These are phyloP conservation scores for Kwoniella heveanensis DNA, from an alignment of 768 basidiomycete species.

Conservation along the genomic window DNA sequence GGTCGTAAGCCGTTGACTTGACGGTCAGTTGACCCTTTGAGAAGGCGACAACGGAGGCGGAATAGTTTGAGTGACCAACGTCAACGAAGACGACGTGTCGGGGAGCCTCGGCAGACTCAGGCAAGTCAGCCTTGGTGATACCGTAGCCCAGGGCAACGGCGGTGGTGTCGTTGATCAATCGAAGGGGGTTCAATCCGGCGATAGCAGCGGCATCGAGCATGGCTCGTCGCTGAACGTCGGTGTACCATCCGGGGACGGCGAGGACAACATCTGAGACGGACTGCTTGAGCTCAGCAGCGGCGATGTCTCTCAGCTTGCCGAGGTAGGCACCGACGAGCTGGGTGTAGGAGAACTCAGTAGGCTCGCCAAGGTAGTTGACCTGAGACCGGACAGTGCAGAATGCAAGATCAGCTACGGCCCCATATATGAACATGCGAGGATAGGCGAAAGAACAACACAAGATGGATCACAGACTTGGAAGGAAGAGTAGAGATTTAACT, in stretches of 20 bases:
- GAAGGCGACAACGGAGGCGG: constrained; percentile 85
- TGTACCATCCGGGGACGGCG: constrained; percentile 95
- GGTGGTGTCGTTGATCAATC: constrained; percentile 95
- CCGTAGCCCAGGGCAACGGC: constrained; percentile 96
- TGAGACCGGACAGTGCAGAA: constrained; percentile 65
- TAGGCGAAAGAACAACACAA: too few relatives aligned
- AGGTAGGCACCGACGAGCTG: constrained; percentile 91
- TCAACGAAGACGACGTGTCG: constrained; percentile 92
- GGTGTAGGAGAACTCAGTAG: constrained; percentile 74
- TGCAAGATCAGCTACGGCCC: not conserved
- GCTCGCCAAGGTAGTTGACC: constrained; percentile 88
- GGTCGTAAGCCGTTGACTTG: constrained; percentile 86
- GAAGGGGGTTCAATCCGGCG: constrained; percentile 84
- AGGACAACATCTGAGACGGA: constrained; percentile 89
- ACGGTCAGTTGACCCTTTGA: constrained; percentile 88
- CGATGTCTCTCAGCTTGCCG: constrained; percentile 84
- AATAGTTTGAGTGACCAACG: constrained; percentile 88
- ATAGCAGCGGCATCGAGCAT: constrained; percentile 85
- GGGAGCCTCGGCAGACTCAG: constrained; percentile 72
- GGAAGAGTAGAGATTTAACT: too few relatives aligned
- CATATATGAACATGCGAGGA: too few relatives aligned
- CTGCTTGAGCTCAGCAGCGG: constrained; percentile 79
- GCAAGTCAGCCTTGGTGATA: constrained; percentile 97
- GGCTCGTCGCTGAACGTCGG: constrained; percentile 88
- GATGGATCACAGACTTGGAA: too few relatives aligned